phyloP scores from a whole-genome alignment of 1,139 yeast species.

The Yamadazyma buinensis region DNA sequence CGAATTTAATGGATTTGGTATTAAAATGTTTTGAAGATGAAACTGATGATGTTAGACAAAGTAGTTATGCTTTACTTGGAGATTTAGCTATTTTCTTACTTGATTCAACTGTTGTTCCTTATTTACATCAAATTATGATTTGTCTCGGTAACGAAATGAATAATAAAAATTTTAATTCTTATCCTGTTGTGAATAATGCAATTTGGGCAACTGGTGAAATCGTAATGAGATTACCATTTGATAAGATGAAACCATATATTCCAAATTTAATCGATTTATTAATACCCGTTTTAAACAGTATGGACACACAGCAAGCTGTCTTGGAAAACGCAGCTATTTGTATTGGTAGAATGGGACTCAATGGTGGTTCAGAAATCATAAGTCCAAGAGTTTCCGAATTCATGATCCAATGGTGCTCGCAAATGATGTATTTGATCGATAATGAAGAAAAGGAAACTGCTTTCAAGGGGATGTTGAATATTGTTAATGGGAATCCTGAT shows the following conservation, averaged over 20 bases:
- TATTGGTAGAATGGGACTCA: constrained; percentile 80
- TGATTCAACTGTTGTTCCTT: constrained; percentile 52
- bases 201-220: constrained; percentile 94
- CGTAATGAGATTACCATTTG: constrained; percentile 51
- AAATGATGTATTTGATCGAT: constrained; percentile 61
- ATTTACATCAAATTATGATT: constrained; percentile 55
- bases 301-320: constrained; percentile 60
- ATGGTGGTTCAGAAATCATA: constrained; percentile 53
- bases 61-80: constrained; percentile 86
- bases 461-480: constrained; percentile 70
- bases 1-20: constrained; percentile 60
- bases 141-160: constrained; percentile 67
- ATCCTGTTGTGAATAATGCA: constrained; percentile 80
- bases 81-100: constrained; percentile 72
- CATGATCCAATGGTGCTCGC: constrained; percentile 62
- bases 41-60: constrained; percentile 83
- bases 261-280: constrained; percentile 55
- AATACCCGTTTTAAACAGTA: constrained; percentile 58
- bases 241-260: constrained; percentile 57
- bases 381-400: constrained; percentile 57
- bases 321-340: constrained; percentile 91
- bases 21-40: constrained; percentile 73
- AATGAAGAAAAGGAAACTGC: constrained; percentile 81
- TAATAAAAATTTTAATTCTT: constrained; percentile 45
- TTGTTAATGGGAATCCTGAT: constrained; percentile 63